A percentile compares a stretch with the other conserved stretches of the same genome.
These are phyloP conservation scores for Astrephomene gubernaculifera DNA, from an alignment of 139 green algal species.

Conservation along the genomic window DNA sequence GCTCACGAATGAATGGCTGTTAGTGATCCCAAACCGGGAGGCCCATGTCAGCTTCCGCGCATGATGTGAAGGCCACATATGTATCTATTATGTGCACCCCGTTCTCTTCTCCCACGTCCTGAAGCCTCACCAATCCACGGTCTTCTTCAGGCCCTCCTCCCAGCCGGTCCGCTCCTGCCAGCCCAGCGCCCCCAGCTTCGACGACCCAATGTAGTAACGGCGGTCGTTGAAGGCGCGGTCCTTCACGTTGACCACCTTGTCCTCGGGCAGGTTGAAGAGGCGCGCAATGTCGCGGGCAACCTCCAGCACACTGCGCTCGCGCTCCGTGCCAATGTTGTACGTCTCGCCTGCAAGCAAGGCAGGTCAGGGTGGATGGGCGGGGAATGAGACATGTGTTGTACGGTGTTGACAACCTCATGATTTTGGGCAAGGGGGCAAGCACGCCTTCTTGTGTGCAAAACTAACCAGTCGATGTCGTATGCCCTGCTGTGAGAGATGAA, in stretches of 20 bases:
- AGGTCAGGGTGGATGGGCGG: not conserved
- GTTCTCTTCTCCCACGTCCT: too few relatives aligned
- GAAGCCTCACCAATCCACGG: constrained; percentile 90
- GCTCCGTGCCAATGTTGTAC: constrained; percentile 98
- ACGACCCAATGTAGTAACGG: constrained; percentile 95
- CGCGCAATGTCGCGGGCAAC: constrained; percentile 81
- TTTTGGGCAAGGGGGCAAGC: too few relatives aligned
- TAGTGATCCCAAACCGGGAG: too few relatives aligned
- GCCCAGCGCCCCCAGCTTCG: constrained; percentile 92
- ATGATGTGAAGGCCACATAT: too few relatives aligned
- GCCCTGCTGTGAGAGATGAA: too few relatives aligned
- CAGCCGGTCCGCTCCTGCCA: constrained; percentile 92
- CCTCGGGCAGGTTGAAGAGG: constrained; percentile 65
- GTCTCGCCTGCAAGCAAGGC: constrained; percentile 69
- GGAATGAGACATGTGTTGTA: not conserved
- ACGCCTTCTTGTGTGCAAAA: too few relatives aligned
- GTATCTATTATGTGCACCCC: too few relatives aligned
- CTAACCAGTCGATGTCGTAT: too few relatives aligned
- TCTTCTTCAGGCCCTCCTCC: constrained; percentile 94
- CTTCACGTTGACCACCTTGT: constrained; percentile 69
- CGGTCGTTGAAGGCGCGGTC: constrained; percentile 94
- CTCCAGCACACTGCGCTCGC: constrained; percentile 91
- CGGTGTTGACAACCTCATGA: too few relatives aligned
- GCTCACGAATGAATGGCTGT: too few relatives aligned
- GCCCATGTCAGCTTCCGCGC: too few relatives aligned